Evolutionary conservation across 164 flowering plant genomes (phyloP).

Genomic region (Houttuynia cordata): DNA sequence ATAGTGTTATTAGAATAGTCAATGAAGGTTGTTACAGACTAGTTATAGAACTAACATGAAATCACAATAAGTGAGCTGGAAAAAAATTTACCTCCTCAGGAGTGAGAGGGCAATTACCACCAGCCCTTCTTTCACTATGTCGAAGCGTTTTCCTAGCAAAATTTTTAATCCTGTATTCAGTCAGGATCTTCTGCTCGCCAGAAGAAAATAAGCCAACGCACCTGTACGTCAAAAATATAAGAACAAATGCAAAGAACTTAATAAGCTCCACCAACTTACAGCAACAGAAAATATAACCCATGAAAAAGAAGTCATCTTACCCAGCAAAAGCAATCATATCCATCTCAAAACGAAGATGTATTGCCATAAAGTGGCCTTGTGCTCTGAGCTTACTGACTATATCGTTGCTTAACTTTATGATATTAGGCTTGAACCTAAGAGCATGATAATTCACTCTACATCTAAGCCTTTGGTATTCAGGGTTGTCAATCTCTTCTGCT

Average conservation of each 20-base stretch:
- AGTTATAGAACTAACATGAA: too few species aligned
- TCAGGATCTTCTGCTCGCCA: slow-evolving; percentile 51
- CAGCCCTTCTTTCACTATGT: slow-evolving; percentile 76
- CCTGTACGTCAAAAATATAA: slow-evolving; percentile 24
- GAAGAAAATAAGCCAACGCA: slow-evolving; percentile 83
- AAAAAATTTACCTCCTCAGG: slow-evolving; percentile 81
- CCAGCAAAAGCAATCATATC: slow-evolving; percentile 99
- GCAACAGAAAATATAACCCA: too few species aligned
- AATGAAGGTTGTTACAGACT: too few species aligned
- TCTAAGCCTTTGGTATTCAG: slow-evolving; percentile 90
- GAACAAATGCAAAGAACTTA: neutral
- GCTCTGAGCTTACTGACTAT: slow-evolving; percentile 77
- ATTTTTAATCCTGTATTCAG: slow-evolving; percentile 66
- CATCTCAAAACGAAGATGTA: slow-evolving; percentile 99
- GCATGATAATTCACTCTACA: slow-evolving; percentile 99
- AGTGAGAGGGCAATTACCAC: slow-evolving; percentile 93
- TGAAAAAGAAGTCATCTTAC: slow-evolving; percentile 26
- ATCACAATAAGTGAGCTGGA: neutral
- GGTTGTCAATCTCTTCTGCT: slow-evolving; percentile 90
- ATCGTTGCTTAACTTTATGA: slow-evolving; percentile 68
- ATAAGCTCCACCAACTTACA: too few species aligned
- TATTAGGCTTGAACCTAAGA: slow-evolving; percentile 73
- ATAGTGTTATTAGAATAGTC: too few species aligned
- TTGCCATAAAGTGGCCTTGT: slow-evolving; percentile 95
- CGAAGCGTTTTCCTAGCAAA: slow-evolving; percentile 67